Base-by-base conservation (phyloP, 306 rosid species). In the Ormosia emarginata region DNA sequence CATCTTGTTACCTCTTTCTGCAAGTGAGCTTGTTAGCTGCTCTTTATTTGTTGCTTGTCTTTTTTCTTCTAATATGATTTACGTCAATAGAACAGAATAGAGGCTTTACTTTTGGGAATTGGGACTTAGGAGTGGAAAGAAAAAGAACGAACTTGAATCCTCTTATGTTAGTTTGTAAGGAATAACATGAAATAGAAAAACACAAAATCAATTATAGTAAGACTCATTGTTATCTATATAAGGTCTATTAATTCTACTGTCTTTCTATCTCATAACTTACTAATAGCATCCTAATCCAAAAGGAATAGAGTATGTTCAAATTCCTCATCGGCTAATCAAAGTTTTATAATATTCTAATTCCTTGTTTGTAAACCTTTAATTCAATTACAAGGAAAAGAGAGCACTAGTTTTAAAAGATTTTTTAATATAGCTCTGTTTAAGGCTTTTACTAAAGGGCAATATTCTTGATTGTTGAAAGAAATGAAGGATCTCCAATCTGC, bases 401-500 rank as follows among this genome's bases (percentile, higher is more conserved):
- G 32, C 47, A 67, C 34, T 70, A 41, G 36, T 71, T 32, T 15
- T 6, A 67, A 53, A 69, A 9, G 24, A 11, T 55, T 1, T 8
- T 18, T 36, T 41, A 74, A 40, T 74, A 15, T 65, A 4, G 71
- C 46, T 37, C 18, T 61, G 79, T 39, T 62, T 49, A 40, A 29
- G 53, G 62, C 52, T 78, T 78, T 71, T 62, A 49, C 57, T 18
- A 11, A 71, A 64, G 52, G 69, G 69, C 8, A 39, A n/a, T 15
- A 70, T 68, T 39, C 65, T 43, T 62, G 79, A 34, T 64, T 71
- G 79, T 63, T 69, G 82, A 76, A 46, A 68, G 47, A 82, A 82
- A 76, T 76, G 32, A 82, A 76, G 63, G 79, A 57, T 77, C 79
- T 77, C 36, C 14, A 37, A 36, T 58, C 80, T 33, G 81, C 81